Evolutionary conservation across 257 asterid genomes (phyloP).

Genomic region (Capsicum rhomboideum): DNA sequence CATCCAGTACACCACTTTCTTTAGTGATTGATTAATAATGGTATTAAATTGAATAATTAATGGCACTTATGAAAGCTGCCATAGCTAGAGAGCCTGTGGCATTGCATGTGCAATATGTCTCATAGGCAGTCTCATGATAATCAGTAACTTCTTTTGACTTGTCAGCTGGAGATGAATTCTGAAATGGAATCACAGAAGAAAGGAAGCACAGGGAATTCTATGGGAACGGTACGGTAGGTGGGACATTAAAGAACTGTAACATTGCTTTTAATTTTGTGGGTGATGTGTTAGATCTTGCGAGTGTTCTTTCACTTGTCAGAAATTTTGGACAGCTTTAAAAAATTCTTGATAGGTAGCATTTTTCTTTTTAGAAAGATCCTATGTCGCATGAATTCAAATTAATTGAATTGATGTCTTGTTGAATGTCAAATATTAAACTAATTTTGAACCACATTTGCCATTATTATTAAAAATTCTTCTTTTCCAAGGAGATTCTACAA

Average conservation of each 20-base stretch:
- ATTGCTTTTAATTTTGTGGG: background rate
- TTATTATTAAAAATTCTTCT: too few species aligned
- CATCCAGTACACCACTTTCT: too few species aligned
- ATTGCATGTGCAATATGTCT: conserved; percentile 15
- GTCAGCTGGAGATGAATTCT: background rate
- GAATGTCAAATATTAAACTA: background rate
- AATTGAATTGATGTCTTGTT: background rate
- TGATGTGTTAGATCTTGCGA: conserved; percentile 10
- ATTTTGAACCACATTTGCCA: background rate
- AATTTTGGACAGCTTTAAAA: background rate
- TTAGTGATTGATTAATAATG: background rate
- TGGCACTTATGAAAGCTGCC: background rate
- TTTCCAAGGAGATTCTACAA: too few species aligned
- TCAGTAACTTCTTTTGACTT: background rate
- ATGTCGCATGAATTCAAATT: background rate
- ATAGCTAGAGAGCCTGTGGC: background rate
- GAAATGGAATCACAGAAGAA: background rate
- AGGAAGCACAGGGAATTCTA: background rate
- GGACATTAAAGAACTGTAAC: background rate
- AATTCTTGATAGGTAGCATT: background rate
- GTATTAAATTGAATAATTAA: background rate
- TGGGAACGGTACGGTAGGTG: conserved; percentile 9
- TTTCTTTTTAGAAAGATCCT: background rate
- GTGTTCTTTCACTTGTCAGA: background rate
- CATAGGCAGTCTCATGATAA: background rate